Conservation (phyloP, 2,329 filamentous ascomycete genomes). For the Tolypocladium ophioglossoides region DNA sequence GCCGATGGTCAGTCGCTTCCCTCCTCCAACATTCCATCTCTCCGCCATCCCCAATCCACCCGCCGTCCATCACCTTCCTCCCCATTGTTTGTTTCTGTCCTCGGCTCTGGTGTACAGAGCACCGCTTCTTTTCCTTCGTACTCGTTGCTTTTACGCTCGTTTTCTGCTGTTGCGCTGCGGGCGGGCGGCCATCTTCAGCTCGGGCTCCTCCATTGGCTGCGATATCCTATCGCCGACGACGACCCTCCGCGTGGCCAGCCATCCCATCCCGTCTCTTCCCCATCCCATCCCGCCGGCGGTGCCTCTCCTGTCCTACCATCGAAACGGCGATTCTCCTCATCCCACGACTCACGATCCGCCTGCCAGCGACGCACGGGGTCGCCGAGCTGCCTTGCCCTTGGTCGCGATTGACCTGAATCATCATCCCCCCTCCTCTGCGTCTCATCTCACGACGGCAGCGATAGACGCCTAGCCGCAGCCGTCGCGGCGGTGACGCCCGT, state of each 20-base stretch:
- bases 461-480: slow-evolving; percentile 2
- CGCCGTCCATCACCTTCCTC: background rate
- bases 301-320: background rate
- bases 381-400: background rate
- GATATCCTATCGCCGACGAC: background rate
- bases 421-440: background rate
- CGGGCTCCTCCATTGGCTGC: background rate
- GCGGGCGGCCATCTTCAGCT: background rate
- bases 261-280: background rate
- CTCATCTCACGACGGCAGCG: slow-evolving; percentile 3
- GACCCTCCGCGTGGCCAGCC: background rate
- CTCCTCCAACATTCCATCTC: background rate
- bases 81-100: background rate
- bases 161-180: background rate
- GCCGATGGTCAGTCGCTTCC: background rate
- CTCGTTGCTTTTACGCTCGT: background rate
- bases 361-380: background rate
- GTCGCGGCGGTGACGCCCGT: slow-evolving; percentile 6
- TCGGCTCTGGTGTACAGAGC: background rate
- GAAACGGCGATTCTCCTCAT: background rate
- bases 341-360: background rate
- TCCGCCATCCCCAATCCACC: background rate
- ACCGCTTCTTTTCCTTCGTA: background rate
- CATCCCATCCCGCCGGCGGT: background rate
- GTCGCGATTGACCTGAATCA: background rate